These are phyloP conservation scores for Hymenotorrendiella dingleyae DNA, from an alignment of 2,329 filamentous ascomycete genomes.

Conservation along the genomic window DNA sequence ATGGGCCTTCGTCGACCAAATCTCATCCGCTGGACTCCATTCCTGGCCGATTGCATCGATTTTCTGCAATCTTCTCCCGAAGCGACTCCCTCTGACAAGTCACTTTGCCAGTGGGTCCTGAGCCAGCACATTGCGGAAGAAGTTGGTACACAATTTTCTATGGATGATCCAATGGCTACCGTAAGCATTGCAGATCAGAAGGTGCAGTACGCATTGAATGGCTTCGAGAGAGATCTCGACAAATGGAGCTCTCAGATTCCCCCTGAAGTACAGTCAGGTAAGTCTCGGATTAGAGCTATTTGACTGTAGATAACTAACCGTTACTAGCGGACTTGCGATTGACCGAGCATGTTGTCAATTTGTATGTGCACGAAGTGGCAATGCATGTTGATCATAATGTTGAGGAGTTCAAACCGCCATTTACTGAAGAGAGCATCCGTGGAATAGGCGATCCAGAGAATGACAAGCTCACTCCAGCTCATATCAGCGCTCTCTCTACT, in stretches of 20 bases:
- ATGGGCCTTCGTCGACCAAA: constrained; percentile 40
- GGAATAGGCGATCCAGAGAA: constrained; percentile 10
- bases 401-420: constrained; percentile 41
- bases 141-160: constrained; percentile 48
- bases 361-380: constrained; percentile 55
- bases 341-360: constrained; percentile 45
- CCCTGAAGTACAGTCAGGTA: constrained; percentile 30
- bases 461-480: constrained; percentile 30
- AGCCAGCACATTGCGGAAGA: constrained; percentile 48
- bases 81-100: constrained; percentile 35
- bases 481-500: constrained; percentile 46
- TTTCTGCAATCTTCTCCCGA: constrained; percentile 36
- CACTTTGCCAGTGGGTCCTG: constrained; percentile 37
- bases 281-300: constrained; percentile 10
- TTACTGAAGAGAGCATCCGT: constrained; percentile 28
- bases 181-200: constrained; percentile 49
- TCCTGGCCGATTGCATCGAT: constrained; percentile 40
- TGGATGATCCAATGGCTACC: constrained; percentile 36
- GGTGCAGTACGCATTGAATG: constrained; percentile 47
- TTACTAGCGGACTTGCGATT: constrained; percentile 40
- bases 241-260: constrained; percentile 40
- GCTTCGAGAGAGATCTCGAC: constrained; percentile 47
- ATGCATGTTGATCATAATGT: constrained; percentile 51
- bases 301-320: constrained; percentile 5
- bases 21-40: constrained; percentile 37